Conservation (phyloP, 345 rosid genomes). For the Salix arbutifolia region DNA sequence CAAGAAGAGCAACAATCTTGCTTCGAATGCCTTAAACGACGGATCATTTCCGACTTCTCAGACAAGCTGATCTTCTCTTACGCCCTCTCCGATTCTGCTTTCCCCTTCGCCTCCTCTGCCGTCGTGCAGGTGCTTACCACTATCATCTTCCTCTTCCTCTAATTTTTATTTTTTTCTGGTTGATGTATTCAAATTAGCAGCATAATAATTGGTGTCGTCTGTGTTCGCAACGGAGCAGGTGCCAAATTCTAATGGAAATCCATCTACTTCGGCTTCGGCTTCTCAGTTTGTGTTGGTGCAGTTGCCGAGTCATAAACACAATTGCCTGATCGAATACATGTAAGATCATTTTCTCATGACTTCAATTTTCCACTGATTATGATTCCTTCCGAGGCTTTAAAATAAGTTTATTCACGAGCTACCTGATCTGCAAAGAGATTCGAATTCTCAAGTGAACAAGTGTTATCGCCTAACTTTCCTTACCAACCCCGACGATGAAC, state of each 20-base stretch:
- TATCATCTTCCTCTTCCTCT: background rate
- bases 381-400: too few relatives aligned
- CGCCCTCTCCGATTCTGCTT: slow-evolving; percentile 64
- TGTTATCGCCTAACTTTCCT: too few relatives aligned
- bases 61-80: slow-evolving; percentile 51
- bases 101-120: slow-evolving; percentile 73
- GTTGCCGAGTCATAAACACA: slow-evolving; percentile 31
- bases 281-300: slow-evolving; percentile 58
- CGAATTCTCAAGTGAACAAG: too few relatives aligned
- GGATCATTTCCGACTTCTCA: slow-evolving; percentile 65
- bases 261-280: slow-evolving; percentile 21
- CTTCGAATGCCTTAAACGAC: slow-evolving; percentile 69
- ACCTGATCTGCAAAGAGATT: too few relatives aligned
- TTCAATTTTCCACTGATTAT: too few relatives aligned
- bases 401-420: too few relatives aligned
- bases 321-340: slow-evolving; percentile 59
- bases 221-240: slow-evolving; percentile 32
- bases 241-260: slow-evolving; percentile 38
- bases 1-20: slow-evolving; percentile 28
- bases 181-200: too few relatives aligned
- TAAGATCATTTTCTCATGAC: slow-evolving; percentile 26
- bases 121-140: slow-evolving; percentile 51
- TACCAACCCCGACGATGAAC: too few relatives aligned
- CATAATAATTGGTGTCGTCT: background rate
- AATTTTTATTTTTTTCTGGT: background rate